A percentile compares a stretch with the other conserved stretches of the same genome.
These are phyloP conservation scores for Aspergillus sp. DNA, from an alignment of 2,329 filamentous ascomycete genomes.

Conservation along the genomic window DNA sequence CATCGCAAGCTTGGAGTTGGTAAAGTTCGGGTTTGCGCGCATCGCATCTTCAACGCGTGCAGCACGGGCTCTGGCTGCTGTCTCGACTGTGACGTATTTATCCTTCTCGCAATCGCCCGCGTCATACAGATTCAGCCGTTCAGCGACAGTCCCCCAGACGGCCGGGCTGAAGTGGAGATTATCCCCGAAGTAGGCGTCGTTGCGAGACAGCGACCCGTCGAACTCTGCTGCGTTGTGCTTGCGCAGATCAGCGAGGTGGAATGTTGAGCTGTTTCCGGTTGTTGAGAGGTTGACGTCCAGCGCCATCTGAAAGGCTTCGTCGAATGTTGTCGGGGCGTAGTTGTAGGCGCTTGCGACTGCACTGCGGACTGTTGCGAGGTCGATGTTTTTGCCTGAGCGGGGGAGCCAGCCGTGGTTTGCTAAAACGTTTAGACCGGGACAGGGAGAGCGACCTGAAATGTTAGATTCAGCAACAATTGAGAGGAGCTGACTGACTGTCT, in stretches of 20 bases:
- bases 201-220: conserved; percentile 2
- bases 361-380: background rate
- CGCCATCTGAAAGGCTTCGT: background rate
- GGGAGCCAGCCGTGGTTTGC: conserved; percentile 12
- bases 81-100: background rate
- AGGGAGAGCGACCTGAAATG: conserved; percentile 2
- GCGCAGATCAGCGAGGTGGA: conserved; percentile 3
- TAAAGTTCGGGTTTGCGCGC: background rate
- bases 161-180: background rate
- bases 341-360: conserved; percentile 2
- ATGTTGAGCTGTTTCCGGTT: background rate
- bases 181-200: conserved; percentile 1
- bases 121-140: background rate
- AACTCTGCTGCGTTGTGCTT: background rate
- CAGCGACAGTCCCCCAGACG: background rate
- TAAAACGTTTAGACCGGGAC: conserved; percentile 4
- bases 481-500: background rate
- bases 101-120: background rate
- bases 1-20: background rate
- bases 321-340: background rate
- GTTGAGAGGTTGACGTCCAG: conserved; percentile 6
- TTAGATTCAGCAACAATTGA: background rate
- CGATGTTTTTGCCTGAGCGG: background rate
- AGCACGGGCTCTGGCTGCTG: background rate
- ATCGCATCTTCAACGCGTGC: background rate